A percentile compares a stretch with the other conserved stretches of the same genome.
phyloP scores from a whole-genome alignment of 345 rosid species.

The Mallotus nudiflorus region DNA sequence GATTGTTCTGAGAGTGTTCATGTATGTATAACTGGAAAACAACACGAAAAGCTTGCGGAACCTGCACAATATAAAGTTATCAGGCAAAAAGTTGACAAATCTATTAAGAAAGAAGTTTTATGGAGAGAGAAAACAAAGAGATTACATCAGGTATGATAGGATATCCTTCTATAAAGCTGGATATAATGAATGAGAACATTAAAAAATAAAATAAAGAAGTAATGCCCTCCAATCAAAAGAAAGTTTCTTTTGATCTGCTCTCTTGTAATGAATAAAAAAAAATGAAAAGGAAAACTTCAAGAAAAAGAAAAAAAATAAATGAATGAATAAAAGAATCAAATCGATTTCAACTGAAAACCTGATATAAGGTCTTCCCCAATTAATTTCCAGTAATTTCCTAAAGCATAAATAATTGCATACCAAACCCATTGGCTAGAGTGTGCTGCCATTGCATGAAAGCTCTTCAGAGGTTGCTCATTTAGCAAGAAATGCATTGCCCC shows the following conservation, averaged over 20 bases:
- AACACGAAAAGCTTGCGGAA: constrained; percentile 78
- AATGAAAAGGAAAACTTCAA: background rate
- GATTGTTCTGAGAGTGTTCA: constrained; percentile 57
- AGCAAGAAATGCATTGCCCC: constrained; percentile 36
- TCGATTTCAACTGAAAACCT: background rate
- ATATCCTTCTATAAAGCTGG: too few relatives aligned
- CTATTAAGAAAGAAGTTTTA: too few relatives aligned
- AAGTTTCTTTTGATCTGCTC: background rate
- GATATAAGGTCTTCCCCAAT: background rate
- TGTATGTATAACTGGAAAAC: constrained; percentile 74
- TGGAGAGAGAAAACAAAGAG: too few relatives aligned
- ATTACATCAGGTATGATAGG: too few relatives aligned
- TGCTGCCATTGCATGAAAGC: constrained; percentile 73
- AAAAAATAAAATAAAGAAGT: too few relatives aligned
- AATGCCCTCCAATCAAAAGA: background rate
- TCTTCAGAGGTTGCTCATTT: constrained; percentile 59
- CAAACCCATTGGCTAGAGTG: constrained; percentile 89
- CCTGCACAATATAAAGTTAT: constrained; percentile 42
- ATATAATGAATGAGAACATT: too few relatives aligned
- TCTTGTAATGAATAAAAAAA: background rate
- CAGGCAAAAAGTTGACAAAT: background rate
- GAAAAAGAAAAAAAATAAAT: background rate
- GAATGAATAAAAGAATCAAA: background rate
- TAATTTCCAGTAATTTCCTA: background rate
- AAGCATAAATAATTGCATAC: constrained; percentile 50